Percentiles rank a stretch among this genome's conserved stretches.
Evolutionary conservation across 495 filamentous ascomycete species (phyloP).

Genomic region (Xylaria castorea): DNA sequence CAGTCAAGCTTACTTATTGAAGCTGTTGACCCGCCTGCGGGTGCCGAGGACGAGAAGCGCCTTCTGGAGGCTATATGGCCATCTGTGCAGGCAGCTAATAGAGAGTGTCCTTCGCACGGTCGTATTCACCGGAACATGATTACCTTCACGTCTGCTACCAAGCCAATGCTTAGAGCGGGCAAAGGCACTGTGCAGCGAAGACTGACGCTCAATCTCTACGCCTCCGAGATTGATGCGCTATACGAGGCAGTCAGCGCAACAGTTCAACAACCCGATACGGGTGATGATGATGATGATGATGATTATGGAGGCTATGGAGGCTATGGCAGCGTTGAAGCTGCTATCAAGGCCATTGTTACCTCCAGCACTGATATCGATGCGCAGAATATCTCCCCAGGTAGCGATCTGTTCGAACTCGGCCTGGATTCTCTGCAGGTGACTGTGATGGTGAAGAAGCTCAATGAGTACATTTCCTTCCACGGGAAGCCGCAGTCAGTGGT

Average conservation of each 20-base stretch:
- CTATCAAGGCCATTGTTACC: not conserved
- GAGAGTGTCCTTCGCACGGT: constrained; percentile 42
- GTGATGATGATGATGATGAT: too few relatives aligned
- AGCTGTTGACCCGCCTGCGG: constrained; percentile 31
- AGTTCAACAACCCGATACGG: not conserved
- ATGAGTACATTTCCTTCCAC: not conserved
- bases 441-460: not conserved
- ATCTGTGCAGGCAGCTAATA: constrained; percentile 47
- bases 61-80: constrained; percentile 43
- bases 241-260: constrained; percentile 33
- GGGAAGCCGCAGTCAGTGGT: not conserved
- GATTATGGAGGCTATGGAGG: not conserved
- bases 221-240: constrained; percentile 52
- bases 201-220: constrained; percentile 52
- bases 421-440: constrained; percentile 50
- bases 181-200: constrained; percentile 60
- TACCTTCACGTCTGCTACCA: constrained; percentile 41
- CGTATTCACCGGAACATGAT: constrained; percentile 41
- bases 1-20: constrained; percentile 58
- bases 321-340: constrained; percentile 7
- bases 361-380: constrained; percentile 5
- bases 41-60: constrained; percentile 20
- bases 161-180: constrained; percentile 53
- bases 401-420: constrained; percentile 48
- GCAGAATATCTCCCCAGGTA: constrained; percentile 22